A percentile compares a stretch with the other conserved stretches of the same genome.
These are phyloP conservation scores for Rhizophora apiculata DNA, from an alignment of 345 rosid species.

Conservation along the genomic window DNA sequence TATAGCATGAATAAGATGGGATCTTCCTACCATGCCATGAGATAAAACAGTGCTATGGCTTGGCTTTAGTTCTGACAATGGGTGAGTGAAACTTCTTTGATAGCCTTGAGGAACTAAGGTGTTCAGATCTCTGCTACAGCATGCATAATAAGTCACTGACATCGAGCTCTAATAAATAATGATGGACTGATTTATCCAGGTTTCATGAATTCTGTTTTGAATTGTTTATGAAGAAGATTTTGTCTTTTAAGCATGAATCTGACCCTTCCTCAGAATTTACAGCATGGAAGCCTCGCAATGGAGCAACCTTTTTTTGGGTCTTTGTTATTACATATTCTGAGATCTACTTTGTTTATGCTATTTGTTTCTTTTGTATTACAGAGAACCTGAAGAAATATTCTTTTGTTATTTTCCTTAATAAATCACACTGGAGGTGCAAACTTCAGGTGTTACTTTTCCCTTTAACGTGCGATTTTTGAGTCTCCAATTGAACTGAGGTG, in stretches of 20 bases:
- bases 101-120: neutral
- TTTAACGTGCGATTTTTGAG: slow-evolving; percentile 57
- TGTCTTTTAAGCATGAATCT: neutral
- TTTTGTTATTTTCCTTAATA: neutral
- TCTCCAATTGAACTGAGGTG: slow-evolving; percentile 74
- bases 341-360: neutral
- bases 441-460: neutral
- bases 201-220: neutral
- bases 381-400: neutral
- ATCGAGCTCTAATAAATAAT: neutral
- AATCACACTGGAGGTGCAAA: no score
- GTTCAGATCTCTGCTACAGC: neutral
- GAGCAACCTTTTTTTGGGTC: no score
- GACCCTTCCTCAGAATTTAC: no score
- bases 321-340: neutral
- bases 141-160: neutral
- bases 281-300: neutral
- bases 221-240: neutral
- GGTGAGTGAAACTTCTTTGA: slow-evolving; percentile 40
- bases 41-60: slow-evolving; percentile 88
- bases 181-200: neutral
- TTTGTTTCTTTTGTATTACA: neutral
- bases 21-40: slow-evolving; percentile 94
- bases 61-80: slow-evolving; percentile 71
- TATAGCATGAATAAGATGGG: slow-evolving; percentile 85